phyloP scores from a whole-genome alignment of 441 rosid species.

The Rhodomyrtus psidioides region DNA sequence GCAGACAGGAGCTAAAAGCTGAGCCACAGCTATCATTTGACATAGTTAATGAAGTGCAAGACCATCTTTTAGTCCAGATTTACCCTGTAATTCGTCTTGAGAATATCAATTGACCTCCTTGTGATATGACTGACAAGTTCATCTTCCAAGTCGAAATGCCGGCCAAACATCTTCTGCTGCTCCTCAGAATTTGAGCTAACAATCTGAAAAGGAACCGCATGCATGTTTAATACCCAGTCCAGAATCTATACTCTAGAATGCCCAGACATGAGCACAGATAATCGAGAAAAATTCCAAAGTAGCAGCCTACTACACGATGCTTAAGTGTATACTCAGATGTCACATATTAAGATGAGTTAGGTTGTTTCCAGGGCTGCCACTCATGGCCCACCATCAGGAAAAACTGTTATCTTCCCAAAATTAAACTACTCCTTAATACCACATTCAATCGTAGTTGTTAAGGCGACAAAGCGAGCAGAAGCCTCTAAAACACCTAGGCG shows the following conservation, averaged over 20 bases:
- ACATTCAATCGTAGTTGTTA: no score
- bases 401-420: background rate
- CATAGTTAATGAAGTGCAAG: background rate
- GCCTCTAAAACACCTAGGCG: no score
- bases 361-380: background rate
- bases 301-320: background rate
- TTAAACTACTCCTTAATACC: background rate
- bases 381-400: background rate
- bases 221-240: background rate
- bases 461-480: no score
- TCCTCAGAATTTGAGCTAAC: conserved; percentile 70
- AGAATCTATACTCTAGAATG: background rate
- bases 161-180: conserved; percentile 88
- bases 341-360: background rate
- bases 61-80: conserved; percentile 6
- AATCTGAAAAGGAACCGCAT: conserved; percentile 36
- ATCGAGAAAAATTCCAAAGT: background rate
- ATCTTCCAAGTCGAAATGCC: conserved; percentile 86
- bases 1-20: background rate
- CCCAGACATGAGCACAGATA: background rate
- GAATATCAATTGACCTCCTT: conserved; percentile 77
- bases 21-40: background rate
- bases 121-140: conserved; percentile 89
- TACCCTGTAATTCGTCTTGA: conserved; percentile 81
- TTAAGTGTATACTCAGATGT: background rate